Evolutionary conservation across 441 rosid genomes (phyloP), one percentile per base, ranked within the genome.

Genomic region (Gossypium davidsonii): DNA sequence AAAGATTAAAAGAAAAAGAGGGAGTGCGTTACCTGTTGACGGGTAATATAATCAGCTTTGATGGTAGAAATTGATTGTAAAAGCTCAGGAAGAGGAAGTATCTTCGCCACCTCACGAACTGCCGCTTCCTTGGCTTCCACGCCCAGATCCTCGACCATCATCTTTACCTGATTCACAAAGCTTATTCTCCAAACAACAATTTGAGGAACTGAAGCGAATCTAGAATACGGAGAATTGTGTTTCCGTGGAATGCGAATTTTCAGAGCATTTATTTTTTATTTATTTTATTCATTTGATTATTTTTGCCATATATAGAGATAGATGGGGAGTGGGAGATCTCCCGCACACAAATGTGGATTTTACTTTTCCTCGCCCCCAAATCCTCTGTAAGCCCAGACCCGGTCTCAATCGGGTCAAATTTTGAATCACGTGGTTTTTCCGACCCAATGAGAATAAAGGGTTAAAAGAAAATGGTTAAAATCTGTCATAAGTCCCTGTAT

Each of bases 91-190:
- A 90, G 82, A 3, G 98, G 96, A 51, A 93, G 75, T 20, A 95
- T 89, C 90, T 95, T 95, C 26, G 98, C 97, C 31, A 95, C 99
- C 85, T 95, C 98, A 0, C 98, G 91, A 5, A 95, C 99, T 17
- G 99, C 87, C n/a, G 94, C 85, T 75, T 95, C 99, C 84, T 93
- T 95, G 48, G 99, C 99, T 74, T 95, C 99, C 68, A 95, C 91
- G 62, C 99, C 99, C 56, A 88, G 95, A 91, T 95, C 99, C 72
- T 95, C 97, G 65, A 74, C 96, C 91, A 87, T 93, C 94, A 89
- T 91, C 77, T 76, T 81, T 61, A 12, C 49, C 57, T 20, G 37
- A 46, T 21, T 66, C 18, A 3, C 3, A 28, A 26, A 63, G 31
- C 3, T 63, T 11, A 18, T 42, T 46, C 55, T 25, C 7, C 7